Conservation (phyloP, 371 early-diverging fungal genomes). For the Mucor ambiguus region DNA sequence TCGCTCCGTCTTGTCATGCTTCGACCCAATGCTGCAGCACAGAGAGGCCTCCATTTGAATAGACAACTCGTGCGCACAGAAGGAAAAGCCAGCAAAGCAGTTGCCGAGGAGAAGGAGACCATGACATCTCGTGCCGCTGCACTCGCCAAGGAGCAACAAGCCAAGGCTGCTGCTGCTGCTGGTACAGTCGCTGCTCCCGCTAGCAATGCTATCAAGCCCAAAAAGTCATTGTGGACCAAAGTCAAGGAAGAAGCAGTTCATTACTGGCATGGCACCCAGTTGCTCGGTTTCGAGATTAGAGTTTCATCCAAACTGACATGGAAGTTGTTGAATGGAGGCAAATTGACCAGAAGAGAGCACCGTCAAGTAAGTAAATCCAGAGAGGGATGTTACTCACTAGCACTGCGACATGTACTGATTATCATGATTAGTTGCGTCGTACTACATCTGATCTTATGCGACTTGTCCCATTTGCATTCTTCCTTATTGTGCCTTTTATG, state of each 20-base stretch:
- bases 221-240: constrained; percentile 75
- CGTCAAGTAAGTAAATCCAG: constrained; percentile 65
- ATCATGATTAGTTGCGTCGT: constrained; percentile 64
- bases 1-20: constrained; percentile 17
- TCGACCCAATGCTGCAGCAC: constrained; percentile 16
- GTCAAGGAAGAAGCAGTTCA: constrained; percentile 92
- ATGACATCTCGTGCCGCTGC: constrained; percentile 48
- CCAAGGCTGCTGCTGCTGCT: constrained; percentile 15
- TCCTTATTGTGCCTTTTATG: constrained; percentile 93
- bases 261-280: constrained; percentile 95
- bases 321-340: constrained; percentile 77
- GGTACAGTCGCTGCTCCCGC: constrained; percentile 11
- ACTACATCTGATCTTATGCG: constrained; percentile 89
- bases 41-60: constrained; percentile 24
- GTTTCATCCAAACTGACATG: constrained; percentile 84
- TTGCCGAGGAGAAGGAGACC: constrained; percentile 40
- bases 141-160: constrained; percentile 44
- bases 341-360: constrained; percentile 88
- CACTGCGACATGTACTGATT: background rate
- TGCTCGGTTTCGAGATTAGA: constrained; percentile 86
- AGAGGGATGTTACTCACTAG: background rate
- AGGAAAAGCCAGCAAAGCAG: constrained; percentile 9
- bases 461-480: constrained; percentile 91
- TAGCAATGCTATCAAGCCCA: constrained; percentile 44
- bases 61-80: constrained; percentile 33